Evolutionary conservation across 768 basidiomycete genomes (phyloP).

Genomic region (Crucibulum laeve): DNA sequence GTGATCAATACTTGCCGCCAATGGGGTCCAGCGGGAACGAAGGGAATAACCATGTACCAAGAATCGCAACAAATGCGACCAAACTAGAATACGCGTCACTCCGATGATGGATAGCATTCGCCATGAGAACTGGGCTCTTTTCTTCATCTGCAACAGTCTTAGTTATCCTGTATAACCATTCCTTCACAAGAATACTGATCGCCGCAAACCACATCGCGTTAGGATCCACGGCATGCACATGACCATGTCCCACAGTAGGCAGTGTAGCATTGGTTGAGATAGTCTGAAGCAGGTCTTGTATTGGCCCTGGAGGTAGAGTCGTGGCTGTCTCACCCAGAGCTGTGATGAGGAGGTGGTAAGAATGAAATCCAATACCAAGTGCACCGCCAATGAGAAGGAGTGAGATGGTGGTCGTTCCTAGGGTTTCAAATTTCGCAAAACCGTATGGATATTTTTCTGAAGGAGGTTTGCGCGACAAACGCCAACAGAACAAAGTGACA

Average conservation of each 20-base stretch:
- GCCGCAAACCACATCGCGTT: constrained; percentile 98
- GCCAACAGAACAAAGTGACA: constrained; percentile 88
- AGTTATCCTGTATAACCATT: constrained; percentile 90
- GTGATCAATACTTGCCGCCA: constrained; percentile 56
- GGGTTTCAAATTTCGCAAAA: constrained; percentile 91
- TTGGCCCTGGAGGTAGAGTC: constrained; percentile 57
- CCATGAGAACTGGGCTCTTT: constrained; percentile 84
- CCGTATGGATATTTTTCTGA: constrained; percentile 81
- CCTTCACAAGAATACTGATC: constrained; percentile 75
- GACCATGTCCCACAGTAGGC: constrained; percentile 50
- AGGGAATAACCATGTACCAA: constrained; percentile 86
- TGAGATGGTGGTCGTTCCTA: constrained; percentile 89
- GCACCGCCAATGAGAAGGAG: constrained; percentile 83
- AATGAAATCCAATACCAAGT: constrained; percentile 85
- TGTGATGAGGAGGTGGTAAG: constrained; percentile 76
- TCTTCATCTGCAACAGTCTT: constrained; percentile 89
- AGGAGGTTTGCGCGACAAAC: constrained; percentile 77
- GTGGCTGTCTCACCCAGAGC: constrained; percentile 63
- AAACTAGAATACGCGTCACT: constrained; percentile 93
- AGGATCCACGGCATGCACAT: constrained; percentile 69
- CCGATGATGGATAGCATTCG: constrained; percentile 98
- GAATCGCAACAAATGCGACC: constrained; percentile 88
- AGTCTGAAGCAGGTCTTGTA: constrained; percentile 60
- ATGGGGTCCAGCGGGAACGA: constrained; percentile 89
- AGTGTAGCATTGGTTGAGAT: constrained; percentile 53